These are phyloP conservation scores for Leucocoprinus birnbaumii DNA, from an alignment of 768 basidiomycete species.

Conservation along the genomic window DNA sequence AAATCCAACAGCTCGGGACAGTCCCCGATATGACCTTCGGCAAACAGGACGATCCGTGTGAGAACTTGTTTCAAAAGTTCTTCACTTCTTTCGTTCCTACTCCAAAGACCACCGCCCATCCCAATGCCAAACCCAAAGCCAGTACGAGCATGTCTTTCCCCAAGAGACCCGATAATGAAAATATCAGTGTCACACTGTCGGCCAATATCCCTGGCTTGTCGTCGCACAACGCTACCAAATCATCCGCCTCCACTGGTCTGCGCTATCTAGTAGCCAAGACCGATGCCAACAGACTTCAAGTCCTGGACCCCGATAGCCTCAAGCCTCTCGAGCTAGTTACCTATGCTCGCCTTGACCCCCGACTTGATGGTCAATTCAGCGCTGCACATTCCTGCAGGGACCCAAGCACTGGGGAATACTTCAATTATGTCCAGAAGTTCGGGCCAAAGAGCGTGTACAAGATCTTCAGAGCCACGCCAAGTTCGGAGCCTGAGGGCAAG, in stretches of 20 bases:
- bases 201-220: slow-evolving; percentile 4
- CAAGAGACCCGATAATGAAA: not conserved
- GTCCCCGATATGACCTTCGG: not conserved
- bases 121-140: no score
- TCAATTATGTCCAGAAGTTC: slow-evolving; percentile 8
- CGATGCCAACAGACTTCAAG: slow-evolving; percentile 2
- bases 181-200: slow-evolving; percentile 6
- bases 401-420: not conserved
- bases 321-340: not conserved
- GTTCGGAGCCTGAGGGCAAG: not conserved
- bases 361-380: slow-evolving; percentile 2
- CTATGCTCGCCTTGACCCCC: slow-evolving; percentile 1
- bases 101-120: not conserved
- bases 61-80: slow-evolving; percentile 5
- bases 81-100: slow-evolving; percentile 1
- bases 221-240: slow-evolving; percentile 1
- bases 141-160: not conserved
- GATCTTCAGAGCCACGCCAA: not conserved
- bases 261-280: slow-evolving; percentile 5
- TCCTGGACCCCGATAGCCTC: slow-evolving; percentile 2
- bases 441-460: not conserved
- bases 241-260: not conserved
- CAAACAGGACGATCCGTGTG: not conserved
- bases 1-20: slow-evolving; percentile 2
- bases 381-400: slow-evolving; percentile 5